Evolutionary conservation across 139 green algal genomes (phyloP).

Genomic region (Diplosphaera chodatii): DNA sequence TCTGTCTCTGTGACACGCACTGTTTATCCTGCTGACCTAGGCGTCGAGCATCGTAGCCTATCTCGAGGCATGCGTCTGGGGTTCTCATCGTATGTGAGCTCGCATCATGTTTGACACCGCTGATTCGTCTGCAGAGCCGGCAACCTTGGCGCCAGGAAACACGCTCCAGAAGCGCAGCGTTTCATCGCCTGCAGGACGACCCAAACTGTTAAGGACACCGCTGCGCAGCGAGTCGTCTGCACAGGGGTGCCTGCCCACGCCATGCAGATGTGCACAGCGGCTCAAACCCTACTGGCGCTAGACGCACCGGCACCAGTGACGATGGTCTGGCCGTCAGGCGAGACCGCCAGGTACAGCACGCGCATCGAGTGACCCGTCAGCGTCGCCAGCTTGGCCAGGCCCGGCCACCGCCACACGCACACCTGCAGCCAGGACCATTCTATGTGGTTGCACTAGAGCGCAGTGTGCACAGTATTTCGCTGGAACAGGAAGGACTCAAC

Average conservation of each 20-base stretch:
- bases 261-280: no score
- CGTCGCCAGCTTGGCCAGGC: conserved; percentile 84
- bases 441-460: no score
- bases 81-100: conserved; percentile 64
- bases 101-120: conserved; percentile 49
- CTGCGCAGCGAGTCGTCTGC: no score
- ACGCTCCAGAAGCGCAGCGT: conserved; percentile 96
- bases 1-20: no score
- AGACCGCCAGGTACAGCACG: conserved; percentile 92
- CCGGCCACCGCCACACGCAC: conserved; percentile 84
- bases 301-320: conserved; percentile 74
- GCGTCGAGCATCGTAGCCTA: no score
- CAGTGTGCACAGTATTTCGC: no score
- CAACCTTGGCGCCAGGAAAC: conserved; percentile 64
- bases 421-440: conserved; percentile 25
- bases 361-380: conserved; percentile 89
- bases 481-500: no score
- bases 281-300: no score
- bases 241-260: no score
- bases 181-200: conserved; percentile 75
- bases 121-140: conserved; percentile 23
- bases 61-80: no score
- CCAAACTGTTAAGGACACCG: no score
- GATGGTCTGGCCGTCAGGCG: conserved; percentile 95
- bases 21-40: no score